These are phyloP conservation scores for Fraxinus latifolia DNA, from an alignment of 305 asterid species.

Conservation along the genomic window DNA sequence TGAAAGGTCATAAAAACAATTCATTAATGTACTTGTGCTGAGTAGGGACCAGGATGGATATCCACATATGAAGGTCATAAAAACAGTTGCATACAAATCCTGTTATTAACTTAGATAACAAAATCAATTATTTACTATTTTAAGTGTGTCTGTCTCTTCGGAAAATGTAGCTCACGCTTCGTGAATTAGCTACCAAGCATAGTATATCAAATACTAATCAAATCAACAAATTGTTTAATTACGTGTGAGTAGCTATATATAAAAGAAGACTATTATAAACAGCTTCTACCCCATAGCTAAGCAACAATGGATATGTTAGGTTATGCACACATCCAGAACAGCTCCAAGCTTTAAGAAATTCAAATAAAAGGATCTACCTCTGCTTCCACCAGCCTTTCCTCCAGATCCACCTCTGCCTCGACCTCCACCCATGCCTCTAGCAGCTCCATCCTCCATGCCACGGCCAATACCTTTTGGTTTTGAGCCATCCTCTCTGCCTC, in stretches of 20 bases:
- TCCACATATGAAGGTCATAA: not conserved
- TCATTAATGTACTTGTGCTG: not conserved
- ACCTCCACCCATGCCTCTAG: slow-evolving; percentile 40
- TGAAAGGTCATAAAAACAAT: not conserved
- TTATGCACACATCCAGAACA: not conserved
- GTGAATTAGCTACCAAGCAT: not conserved
- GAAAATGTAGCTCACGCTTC: not conserved
- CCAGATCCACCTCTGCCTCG: slow-evolving; percentile 38
- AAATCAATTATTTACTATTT: not conserved
- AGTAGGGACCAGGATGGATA: not conserved
- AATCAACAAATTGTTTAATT: not conserved
- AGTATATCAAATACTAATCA: not conserved
- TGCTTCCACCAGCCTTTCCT: slow-evolving; percentile 29
- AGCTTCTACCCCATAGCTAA: not conserved
- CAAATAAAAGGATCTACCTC: slow-evolving; percentile 29
- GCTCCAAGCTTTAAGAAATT: not conserved
- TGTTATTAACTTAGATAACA: not conserved
- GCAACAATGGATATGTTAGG: not conserved
- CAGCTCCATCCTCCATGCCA: slow-evolving; percentile 53
- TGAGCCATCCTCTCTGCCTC: slow-evolving; percentile 51
- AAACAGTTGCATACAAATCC: not conserved
- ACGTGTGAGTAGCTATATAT: not conserved
- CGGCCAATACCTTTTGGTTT: slow-evolving; percentile 51
- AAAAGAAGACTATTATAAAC: not conserved
- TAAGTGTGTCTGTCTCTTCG: not conserved